Evolutionary conservation across 305 asterid genomes (phyloP), one percentile per base, ranked within the genome.

Genomic region (Fraxinus ornus): DNA sequence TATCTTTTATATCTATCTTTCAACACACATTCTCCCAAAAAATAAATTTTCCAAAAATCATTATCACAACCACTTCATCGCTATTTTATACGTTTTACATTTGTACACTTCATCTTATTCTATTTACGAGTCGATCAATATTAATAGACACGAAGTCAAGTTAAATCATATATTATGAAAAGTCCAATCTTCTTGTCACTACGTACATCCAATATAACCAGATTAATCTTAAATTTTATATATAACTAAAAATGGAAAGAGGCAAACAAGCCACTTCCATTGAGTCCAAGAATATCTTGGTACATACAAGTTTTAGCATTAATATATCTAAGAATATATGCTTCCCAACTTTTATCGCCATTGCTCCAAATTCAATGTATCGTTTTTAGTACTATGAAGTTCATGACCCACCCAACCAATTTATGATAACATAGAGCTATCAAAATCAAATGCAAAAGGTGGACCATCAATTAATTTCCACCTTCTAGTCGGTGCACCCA

Each of bases 361-460:
- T 66, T 76, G 72, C 71, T 17, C 49, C 52, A 76, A 82, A 76
- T 77, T 77, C 80, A 82, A 66, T 81, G 79, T 17, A 57, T 17
- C 4, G 12, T 21, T 39, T 44, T 82, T 60, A 22, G 80, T 82
- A 77, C 41, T 15, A 82, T 33, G 78, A 64, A 75, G 47, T 76
- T 78, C 77, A 28, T 62, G 81, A n/a, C 37, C 77, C 84, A 57
- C 75, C 79, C 19, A 74, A 49, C 64, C 4, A 76, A 55, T 75
- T 33, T 60, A 52, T 72, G 74, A 73, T 44, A 78, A 44, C 81
- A 66, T 76, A 66, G 9, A 37, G 21, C 8, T 41, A 41, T 66
- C 81, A 62, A 68, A 66, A 64, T 66, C 78, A 62, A 68, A 66
- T 82, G 81, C 81, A 77, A 10, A 66, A 77, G 62, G 78, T 77